Evolutionary conservation across 148 eudicot genomes (phyloP).

Genomic region (Rhododendron kiyosumense): DNA sequence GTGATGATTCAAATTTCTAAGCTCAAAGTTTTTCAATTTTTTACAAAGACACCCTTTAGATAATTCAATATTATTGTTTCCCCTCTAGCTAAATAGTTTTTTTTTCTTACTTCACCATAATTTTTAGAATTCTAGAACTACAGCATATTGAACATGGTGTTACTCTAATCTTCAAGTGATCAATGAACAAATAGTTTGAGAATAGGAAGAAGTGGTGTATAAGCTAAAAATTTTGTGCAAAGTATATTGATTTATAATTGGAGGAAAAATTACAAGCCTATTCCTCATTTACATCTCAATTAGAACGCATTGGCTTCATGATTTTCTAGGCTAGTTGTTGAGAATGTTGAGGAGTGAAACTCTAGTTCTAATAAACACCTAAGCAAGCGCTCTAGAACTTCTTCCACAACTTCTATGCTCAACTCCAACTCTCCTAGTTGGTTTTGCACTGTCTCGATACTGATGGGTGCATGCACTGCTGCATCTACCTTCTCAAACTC

Average conservation of each 20-base stretch:
- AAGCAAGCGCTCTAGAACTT: slow-evolving; percentile 17
- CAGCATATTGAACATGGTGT: neutral
- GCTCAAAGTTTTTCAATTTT: neutral
- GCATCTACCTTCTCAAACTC: slow-evolving; percentile 13
- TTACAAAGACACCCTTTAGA: neutral
- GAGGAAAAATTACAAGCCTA: neutral
- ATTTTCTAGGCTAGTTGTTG: slow-evolving; percentile 4
- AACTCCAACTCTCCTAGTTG: slow-evolving; percentile 16
- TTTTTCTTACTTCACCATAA: neutral
- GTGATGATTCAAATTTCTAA: neutral
- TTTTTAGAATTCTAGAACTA: neutral
- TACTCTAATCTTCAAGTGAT: neutral
- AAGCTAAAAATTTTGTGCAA: neutral
- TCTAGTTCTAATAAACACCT: slow-evolving; percentile 23
- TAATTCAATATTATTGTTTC: neutral
- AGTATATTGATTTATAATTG: neutral
- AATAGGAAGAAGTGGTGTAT: neutral
- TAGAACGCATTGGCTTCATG: neutral
- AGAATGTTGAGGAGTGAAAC: slow-evolving; percentile 27
- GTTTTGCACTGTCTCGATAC: slow-evolving; percentile 5
- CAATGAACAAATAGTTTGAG: neutral
- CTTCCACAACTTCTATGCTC: slow-evolving; percentile 15
- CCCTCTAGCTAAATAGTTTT: neutral
- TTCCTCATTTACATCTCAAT: neutral
- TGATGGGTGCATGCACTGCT: neutral